Evolutionary conservation across 169 alveolate genomes (phyloP).

Genomic region (Cyclospora cayetanensis): DNA sequence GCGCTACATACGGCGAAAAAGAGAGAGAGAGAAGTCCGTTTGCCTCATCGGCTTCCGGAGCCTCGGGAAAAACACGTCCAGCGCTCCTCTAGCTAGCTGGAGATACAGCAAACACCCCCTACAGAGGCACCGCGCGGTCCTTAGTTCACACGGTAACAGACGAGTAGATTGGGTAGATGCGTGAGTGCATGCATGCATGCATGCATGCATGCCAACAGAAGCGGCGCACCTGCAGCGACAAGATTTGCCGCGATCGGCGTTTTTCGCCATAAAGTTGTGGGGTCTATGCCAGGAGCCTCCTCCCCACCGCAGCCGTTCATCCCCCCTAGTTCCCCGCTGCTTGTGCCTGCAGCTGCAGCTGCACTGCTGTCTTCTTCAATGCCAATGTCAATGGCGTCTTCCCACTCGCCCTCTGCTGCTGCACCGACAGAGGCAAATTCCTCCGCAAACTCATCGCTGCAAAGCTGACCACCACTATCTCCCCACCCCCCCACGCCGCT

Average conservation of each 20-base stretch:
- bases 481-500: slow-evolving; percentile 34
- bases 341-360: neutral
- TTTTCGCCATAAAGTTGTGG: slow-evolving; percentile 14
- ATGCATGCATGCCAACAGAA: too few relatives aligned
- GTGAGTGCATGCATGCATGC: too few relatives aligned
- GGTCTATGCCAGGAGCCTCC: slow-evolving; percentile 35
- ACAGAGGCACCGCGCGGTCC: too few relatives aligned
- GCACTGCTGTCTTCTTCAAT: slow-evolving; percentile 31
- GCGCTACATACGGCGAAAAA: too few relatives aligned
- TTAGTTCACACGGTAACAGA: too few relatives aligned
- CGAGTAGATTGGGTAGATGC: neutral
- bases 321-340: neutral
- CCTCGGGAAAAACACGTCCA: too few relatives aligned
- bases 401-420: slow-evolving; percentile 71
- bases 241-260: slow-evolving; percentile 57
- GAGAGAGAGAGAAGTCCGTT: too few relatives aligned
- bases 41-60: too few relatives aligned
- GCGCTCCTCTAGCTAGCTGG: too few relatives aligned
- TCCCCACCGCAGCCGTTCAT: slow-evolving; percentile 10
- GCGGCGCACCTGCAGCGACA: slow-evolving; percentile 70
- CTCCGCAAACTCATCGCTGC: slow-evolving; percentile 49
- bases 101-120: too few relatives aligned
- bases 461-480: slow-evolving; percentile 37
- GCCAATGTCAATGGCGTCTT: slow-evolving; percentile 67
- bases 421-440: slow-evolving; percentile 59